A percentile compares a stretch with the other conserved stretches of the same genome.
Conservation (phyloP, 2,329 filamentous ascomycete species). For the Trichoderma sp. region DNA sequence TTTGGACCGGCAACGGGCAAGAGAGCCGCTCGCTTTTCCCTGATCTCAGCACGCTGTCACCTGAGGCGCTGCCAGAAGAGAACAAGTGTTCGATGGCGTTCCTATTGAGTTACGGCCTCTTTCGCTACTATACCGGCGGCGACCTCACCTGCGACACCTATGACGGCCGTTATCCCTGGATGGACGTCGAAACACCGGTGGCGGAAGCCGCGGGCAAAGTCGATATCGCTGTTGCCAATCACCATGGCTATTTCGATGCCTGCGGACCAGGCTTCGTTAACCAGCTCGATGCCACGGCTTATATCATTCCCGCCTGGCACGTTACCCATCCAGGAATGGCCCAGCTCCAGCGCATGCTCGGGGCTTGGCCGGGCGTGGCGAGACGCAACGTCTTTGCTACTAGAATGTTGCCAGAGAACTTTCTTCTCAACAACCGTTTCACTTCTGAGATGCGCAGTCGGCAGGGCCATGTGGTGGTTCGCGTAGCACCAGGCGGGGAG, state of each 20-base stretch:
- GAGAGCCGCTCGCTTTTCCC: neutral
- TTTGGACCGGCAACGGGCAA: neutral
- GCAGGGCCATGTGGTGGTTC: neutral
- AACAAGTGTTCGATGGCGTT: neutral
- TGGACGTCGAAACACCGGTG: neutral
- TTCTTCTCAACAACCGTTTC: neutral
- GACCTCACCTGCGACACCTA: neutral
- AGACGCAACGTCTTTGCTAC: neutral
- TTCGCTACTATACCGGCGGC: neutral
- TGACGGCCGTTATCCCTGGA: neutral
- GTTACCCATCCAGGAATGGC: neutral
- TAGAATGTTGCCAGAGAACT: neutral
- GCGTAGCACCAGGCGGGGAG: neutral
- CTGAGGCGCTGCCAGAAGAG: neutral
- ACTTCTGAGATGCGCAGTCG: neutral
- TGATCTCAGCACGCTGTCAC: neutral
- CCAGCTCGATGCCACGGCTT: neutral
- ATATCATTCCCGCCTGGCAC: neutral
- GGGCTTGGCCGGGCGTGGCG: neutral
- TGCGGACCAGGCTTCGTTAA: neutral
- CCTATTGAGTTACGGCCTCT: neutral
- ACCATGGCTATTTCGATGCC: neutral
- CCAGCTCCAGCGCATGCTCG: neutral
- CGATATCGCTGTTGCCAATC: neutral
- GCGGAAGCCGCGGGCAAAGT: neutral